phyloP scores from a whole-genome alignment of 2,329 filamentous ascomycete species.

The Penicillium sp. region DNA sequence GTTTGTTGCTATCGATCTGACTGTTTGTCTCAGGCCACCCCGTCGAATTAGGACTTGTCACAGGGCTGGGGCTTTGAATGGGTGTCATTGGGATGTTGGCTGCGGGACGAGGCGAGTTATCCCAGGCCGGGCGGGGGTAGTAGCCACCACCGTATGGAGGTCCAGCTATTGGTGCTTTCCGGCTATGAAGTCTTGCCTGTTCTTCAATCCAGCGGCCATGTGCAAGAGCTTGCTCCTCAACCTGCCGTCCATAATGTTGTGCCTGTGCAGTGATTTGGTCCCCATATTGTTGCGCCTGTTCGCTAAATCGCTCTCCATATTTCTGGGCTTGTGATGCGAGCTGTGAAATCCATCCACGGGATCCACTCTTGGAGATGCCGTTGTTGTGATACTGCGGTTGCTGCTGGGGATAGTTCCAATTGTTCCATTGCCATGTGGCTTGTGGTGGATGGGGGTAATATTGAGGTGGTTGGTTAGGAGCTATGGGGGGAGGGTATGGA shows the following conservation, averaged over 20 bases:
- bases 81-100: background rate
- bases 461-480: slow-evolving; percentile 20
- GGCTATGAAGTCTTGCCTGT: slow-evolving; percentile 32
- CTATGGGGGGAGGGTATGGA: slow-evolving; percentile 17
- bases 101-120: background rate
- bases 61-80: slow-evolving; percentile 1
- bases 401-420: slow-evolving; percentile 23
- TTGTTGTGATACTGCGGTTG: slow-evolving; percentile 23
- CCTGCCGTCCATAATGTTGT: slow-evolving; percentile 36
- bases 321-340: slow-evolving; percentile 40
- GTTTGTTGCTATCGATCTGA: background rate
- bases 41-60: background rate
- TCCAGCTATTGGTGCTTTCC: slow-evolving; percentile 19
- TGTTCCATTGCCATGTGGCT: slow-evolving; percentile 31
- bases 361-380: slow-evolving; percentile 25
- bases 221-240: slow-evolving; percentile 40
- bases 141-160: background rate
- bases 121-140: slow-evolving; percentile 4
- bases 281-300: slow-evolving; percentile 36
- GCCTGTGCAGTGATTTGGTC: slow-evolving; percentile 36
- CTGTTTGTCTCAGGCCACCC: background rate
- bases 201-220: slow-evolving; percentile 40
- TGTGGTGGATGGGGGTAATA: slow-evolving; percentile 26
- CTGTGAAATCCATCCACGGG: slow-evolving; percentile 35
- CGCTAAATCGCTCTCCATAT: slow-evolving; percentile 39